phyloP scores from a whole-genome alignment of 225 moss, liverwort and hornwort genomes.

The Takakia lepidozioides region DNA sequence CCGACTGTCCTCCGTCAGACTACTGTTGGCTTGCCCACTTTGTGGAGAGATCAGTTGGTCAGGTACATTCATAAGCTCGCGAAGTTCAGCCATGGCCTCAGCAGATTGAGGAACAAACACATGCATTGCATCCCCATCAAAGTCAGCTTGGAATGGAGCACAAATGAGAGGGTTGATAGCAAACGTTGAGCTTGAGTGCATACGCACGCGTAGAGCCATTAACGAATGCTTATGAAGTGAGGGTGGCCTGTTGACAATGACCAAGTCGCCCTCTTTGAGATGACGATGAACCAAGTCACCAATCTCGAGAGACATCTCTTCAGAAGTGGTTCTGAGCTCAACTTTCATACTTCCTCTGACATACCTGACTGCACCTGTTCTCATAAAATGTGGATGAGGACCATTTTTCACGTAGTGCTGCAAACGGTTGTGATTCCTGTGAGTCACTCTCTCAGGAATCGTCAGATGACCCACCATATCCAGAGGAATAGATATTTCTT shows the following conservation, averaged over 20 bases:
- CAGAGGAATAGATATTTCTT: slow-evolving; percentile 64
- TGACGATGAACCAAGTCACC: slow-evolving; percentile 71
- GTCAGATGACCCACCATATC: slow-evolving; percentile 58
- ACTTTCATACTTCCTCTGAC: slow-evolving; percentile 33
- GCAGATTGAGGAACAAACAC: slow-evolving; percentile 80
- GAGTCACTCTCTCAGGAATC: slow-evolving; percentile 62
- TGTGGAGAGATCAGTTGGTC: slow-evolving; percentile 58
- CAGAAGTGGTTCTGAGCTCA: slow-evolving; percentile 9
- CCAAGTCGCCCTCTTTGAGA: slow-evolving; percentile 72
- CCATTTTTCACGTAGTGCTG: slow-evolving; percentile 54
- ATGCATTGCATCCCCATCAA: slow-evolving; percentile 85
- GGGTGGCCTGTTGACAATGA: slow-evolving; percentile 69
- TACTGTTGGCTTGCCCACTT: slow-evolving; percentile 68
- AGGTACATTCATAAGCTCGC: slow-evolving; percentile 58
- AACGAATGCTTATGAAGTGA: slow-evolving; percentile 76
- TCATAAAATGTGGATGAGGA: slow-evolving; percentile 19
- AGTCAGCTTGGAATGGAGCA: slow-evolving; percentile 79
- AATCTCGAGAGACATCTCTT: slow-evolving; percentile 20
- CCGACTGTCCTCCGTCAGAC: slow-evolving; percentile 75
- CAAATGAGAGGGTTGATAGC: slow-evolving; percentile 84
- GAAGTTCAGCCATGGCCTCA: slow-evolving; percentile 69
- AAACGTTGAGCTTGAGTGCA: slow-evolving; percentile 54
- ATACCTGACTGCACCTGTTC: slow-evolving; percentile 39
- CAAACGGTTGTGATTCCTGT: slow-evolving; percentile 41
- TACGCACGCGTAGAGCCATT: slow-evolving; percentile 60